Evolutionary conservation across 805 yeast genomes (phyloP).

Genomic region (Metschnikowia shivogae): DNA sequence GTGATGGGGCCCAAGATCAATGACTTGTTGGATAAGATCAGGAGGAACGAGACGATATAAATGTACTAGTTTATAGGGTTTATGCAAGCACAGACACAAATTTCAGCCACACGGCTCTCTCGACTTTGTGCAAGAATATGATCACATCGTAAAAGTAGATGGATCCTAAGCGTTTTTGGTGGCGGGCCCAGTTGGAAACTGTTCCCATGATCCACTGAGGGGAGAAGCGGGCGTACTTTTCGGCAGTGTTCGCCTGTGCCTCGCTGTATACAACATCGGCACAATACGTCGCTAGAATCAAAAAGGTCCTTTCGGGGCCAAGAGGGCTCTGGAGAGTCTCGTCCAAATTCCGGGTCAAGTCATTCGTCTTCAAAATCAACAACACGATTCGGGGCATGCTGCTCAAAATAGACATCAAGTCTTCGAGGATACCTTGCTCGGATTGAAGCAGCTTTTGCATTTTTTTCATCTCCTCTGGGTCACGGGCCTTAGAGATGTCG

Average conservation of each 20-base stretch:
- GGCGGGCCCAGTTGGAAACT: conserved; percentile 30
- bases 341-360: conserved; percentile 83
- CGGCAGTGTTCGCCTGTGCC: conserved; percentile 39
- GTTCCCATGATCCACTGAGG: conserved; percentile 15
- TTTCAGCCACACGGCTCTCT: conserved; percentile 1
- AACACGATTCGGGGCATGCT: conserved; percentile 82
- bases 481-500: conserved; percentile 51
- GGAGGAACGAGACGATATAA: conserved; percentile 32
- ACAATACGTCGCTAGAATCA: conserved; percentile 88
- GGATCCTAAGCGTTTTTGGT: conserved; percentile 29
- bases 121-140: conserved; percentile 19
- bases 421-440: conserved; percentile 61
- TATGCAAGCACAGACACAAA: neutral
- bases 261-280: conserved; percentile 76
- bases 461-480: conserved; percentile 56
- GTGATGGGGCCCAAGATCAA: conserved; percentile 85
- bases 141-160: conserved; percentile 33
- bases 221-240: conserved; percentile 18
- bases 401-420: conserved; percentile 74
- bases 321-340: conserved; percentile 76
- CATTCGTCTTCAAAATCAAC: conserved; percentile 88
- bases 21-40: conserved; percentile 72
- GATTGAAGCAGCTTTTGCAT: conserved; percentile 61
- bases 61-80: neutral
- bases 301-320: conserved; percentile 82